phyloP scores from a whole-genome alignment of 495 filamentous ascomycete genomes.

The Aspergillus cavernicola region DNA sequence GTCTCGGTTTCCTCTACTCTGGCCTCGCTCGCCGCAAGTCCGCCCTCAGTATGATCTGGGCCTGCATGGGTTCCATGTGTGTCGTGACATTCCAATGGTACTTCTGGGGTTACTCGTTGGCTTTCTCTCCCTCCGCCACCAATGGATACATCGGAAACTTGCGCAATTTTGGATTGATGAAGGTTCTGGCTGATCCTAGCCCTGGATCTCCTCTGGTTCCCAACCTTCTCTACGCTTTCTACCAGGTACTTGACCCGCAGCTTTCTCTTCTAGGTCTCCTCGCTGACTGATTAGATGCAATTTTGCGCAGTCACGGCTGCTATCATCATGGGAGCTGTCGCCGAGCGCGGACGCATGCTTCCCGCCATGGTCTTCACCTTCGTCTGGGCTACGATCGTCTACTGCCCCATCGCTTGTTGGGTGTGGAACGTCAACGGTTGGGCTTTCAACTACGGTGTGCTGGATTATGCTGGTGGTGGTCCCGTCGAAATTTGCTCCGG shows the following conservation, averaged over 20 bases:
- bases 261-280: background rate
- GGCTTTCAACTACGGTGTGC: slow-evolving; percentile 85
- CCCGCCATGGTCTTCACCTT: slow-evolving; percentile 96
- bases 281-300: slow-evolving; percentile 64
- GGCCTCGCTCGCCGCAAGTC: slow-evolving; percentile 63
- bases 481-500: slow-evolving; percentile 98
- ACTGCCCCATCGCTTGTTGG: slow-evolving; percentile 96
- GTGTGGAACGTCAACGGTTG: slow-evolving; percentile 93
- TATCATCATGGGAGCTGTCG: slow-evolving; percentile 87
- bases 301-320: slow-evolving; percentile 92
- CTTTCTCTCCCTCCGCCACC: slow-evolving; percentile 59
- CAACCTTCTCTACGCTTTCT: slow-evolving; percentile 61
- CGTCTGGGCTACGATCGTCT: slow-evolving; percentile 94
- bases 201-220: slow-evolving; percentile 62
- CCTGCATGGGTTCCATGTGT: slow-evolving; percentile 61
- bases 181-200: slow-evolving; percentile 58
- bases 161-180: slow-evolving; percentile 62
- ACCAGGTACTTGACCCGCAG: slow-evolving; percentile 50
- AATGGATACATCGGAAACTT: slow-evolving; percentile 68
- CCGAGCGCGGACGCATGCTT: slow-evolving; percentile 88
- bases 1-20: slow-evolving; percentile 67
- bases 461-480: slow-evolving; percentile 96
- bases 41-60: slow-evolving; percentile 67
- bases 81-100: slow-evolving; percentile 73
- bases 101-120: slow-evolving; percentile 72